phyloP scores from a whole-genome alignment of 305 asterid species.

The Rubia peregrina region DNA sequence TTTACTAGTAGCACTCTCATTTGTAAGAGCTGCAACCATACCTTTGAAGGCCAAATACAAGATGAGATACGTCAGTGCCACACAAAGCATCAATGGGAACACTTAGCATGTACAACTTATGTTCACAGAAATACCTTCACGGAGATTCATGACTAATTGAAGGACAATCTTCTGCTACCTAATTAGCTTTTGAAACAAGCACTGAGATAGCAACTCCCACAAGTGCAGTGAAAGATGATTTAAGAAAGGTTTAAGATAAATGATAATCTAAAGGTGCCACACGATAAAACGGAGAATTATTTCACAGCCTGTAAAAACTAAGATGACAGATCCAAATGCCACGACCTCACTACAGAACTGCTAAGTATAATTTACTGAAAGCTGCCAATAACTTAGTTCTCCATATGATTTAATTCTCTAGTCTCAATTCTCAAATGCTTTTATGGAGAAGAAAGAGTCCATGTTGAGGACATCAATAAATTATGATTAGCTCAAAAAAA shows the following conservation, averaged over 20 bases:
- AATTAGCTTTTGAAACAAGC: not conserved
- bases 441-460: not conserved
- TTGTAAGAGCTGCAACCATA: constrained; percentile 88
- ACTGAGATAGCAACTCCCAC: not conserved
- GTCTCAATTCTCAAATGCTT: not conserved
- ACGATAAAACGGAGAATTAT: not conserved
- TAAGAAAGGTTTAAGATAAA: not conserved
- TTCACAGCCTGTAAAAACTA: not conserved
- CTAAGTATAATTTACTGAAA: not conserved
- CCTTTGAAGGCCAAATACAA: constrained; percentile 35
- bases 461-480: not conserved
- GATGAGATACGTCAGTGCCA: not conserved
- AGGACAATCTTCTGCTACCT: not conserved
- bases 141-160: not conserved
- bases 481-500: not conserved
- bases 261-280: not conserved
- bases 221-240: not conserved
- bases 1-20: constrained; percentile 95
- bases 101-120: not conserved
- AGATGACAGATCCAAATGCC: not conserved
- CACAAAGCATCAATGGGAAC: not conserved
- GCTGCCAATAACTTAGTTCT: not conserved
- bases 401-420: not conserved
- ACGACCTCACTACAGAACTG: not conserved
- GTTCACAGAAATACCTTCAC: not conserved